phyloP scores from a whole-genome alignment of 371 early-diverging fungal species.

The Mucor circinelloides region DNA sequence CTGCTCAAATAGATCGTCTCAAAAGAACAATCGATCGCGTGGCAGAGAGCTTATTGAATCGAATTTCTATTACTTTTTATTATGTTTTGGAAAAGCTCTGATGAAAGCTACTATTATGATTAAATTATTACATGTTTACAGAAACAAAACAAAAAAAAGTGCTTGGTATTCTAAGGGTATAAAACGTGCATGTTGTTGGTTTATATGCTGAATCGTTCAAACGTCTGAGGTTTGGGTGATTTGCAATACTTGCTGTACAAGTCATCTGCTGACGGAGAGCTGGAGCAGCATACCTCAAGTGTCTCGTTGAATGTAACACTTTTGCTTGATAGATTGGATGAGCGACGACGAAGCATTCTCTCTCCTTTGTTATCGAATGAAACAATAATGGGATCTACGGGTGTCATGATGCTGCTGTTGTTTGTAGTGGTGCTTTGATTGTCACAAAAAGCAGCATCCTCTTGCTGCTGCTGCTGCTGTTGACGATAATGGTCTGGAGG shows the following conservation, averaged over 20 bases:
- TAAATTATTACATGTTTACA: too few species aligned
- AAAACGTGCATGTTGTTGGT: not conserved
- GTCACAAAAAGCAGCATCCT: not conserved
- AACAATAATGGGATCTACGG: not conserved
- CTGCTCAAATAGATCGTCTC: too few species aligned
- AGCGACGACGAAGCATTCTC: constrained; percentile 4
- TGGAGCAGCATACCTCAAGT: not conserved
- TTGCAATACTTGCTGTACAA: not conserved
- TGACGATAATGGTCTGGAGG: not conserved
- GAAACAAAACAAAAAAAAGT: too few species aligned
- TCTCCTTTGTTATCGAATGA: constrained; percentile 3
- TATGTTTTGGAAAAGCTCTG: too few species aligned
- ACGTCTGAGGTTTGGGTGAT: not conserved
- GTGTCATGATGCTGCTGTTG: not conserved
- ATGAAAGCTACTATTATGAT: too few species aligned
- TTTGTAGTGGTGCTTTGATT: not conserved
- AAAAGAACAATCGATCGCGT: too few species aligned
- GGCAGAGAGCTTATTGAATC: too few species aligned
- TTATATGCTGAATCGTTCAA: constrained; percentile 4
- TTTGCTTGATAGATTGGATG: not conserved
- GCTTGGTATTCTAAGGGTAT: too few species aligned
- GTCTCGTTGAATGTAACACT: not conserved
- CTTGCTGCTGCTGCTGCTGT: not conserved
- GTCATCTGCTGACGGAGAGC: not conserved
- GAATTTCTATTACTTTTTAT: too few species aligned